phyloP scores from a whole-genome alignment of 192 early-diverging fungal genomes.

The Coemansia sp. region DNA sequence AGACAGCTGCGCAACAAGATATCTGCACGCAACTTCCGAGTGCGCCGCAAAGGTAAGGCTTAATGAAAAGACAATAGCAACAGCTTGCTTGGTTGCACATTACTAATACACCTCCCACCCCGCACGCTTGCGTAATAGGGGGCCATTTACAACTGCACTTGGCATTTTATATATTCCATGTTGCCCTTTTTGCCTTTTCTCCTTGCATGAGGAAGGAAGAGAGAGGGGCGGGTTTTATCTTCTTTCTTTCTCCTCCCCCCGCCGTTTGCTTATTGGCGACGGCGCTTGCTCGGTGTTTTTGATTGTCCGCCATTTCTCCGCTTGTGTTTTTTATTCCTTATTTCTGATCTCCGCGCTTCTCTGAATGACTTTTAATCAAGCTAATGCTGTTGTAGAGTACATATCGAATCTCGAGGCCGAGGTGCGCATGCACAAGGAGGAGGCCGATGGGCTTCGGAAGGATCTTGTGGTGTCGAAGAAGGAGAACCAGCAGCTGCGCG shows the following conservation, averaged over 20 bases:
- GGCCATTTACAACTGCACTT: not conserved
- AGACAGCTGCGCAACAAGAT: constrained; percentile 86
- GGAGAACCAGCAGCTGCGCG: constrained; percentile 48
- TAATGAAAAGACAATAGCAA: not conserved
- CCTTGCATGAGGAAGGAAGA: not conserved
- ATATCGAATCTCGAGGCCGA: constrained; percentile 63
- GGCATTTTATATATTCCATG: not conserved
- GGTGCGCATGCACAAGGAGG: constrained; percentile 57
- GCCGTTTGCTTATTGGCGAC: not conserved
- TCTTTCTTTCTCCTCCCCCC: not conserved
- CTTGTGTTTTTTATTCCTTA: constrained; percentile 9
- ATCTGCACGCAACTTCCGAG: constrained; percentile 81
- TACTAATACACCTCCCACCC: constrained; percentile 3
- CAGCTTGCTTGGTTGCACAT: not conserved
- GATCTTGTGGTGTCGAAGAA: constrained; percentile 40
- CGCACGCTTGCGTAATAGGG: constrained; percentile 25
- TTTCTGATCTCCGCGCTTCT: not conserved
- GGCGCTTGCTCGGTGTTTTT: constrained; percentile 6
- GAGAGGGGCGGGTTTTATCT: not conserved
- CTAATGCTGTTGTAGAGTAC: constrained; percentile 52
- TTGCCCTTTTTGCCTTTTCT: not conserved
- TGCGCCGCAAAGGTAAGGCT: constrained; percentile 72
- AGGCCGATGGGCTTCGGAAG: constrained; percentile 52
- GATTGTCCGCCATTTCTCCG: constrained; percentile 10
- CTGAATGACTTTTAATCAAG: not conserved